These are phyloP conservation scores for Anisogramma anomala DNA, from an alignment of 2,329 filamentous ascomycete species.

Conservation along the genomic window DNA sequence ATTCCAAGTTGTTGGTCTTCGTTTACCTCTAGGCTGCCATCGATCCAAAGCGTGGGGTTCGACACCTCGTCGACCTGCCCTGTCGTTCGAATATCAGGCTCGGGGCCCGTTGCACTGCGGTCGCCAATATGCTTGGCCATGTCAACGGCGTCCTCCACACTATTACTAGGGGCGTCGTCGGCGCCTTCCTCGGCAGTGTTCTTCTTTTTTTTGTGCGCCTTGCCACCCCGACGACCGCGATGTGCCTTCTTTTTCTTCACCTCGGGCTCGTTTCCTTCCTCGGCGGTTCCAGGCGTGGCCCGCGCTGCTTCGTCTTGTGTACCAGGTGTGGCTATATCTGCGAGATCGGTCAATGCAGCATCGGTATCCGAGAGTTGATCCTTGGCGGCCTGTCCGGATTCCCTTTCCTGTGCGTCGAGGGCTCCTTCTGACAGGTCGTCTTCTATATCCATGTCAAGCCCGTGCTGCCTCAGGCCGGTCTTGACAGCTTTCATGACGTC, in stretches of 20 bases:
- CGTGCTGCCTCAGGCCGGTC: conserved; percentile 7
- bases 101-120: conserved; percentile 33
- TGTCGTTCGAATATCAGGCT: conserved; percentile 50
- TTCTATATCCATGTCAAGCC: conserved; percentile 4
- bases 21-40: conserved; percentile 53
- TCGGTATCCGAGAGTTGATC: not conserved
- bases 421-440: conserved; percentile 7
- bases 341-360: not conserved
- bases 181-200: conserved; percentile 41
- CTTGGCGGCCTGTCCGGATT: not conserved
- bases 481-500: conserved; percentile 17
- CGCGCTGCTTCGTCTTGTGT: not conserved
- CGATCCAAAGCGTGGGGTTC: conserved; percentile 48
- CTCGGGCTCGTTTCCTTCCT: conserved; percentile 26
- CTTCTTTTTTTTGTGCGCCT: conserved; percentile 51
- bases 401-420: not conserved
- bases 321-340: not conserved
- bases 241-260: conserved; percentile 55
- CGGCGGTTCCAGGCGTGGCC: conserved; percentile 13
- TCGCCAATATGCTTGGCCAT: conserved; percentile 47
- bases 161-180: conserved; percentile 34
- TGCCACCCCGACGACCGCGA: conserved; percentile 59
- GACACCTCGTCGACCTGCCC: conserved; percentile 49
- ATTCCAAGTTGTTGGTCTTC: conserved; percentile 54
- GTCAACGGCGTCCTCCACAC: conserved; percentile 51